These are phyloP conservation scores for Picea glauca DNA, from an alignment of 75 land plant genomes.

Conservation along the genomic window DNA sequence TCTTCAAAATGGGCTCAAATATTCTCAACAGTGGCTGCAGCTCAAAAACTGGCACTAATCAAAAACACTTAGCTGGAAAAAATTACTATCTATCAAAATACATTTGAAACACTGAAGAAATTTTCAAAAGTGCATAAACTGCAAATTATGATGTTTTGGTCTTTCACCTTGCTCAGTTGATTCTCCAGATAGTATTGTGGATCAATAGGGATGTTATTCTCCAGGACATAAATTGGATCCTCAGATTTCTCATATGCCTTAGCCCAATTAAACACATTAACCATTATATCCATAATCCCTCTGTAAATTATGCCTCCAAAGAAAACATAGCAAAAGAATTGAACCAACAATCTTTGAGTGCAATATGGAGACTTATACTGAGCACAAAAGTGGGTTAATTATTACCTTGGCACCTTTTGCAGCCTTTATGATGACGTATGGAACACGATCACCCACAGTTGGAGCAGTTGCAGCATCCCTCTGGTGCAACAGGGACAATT, in stretches of 20 bases:
- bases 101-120: background rate
- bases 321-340: background rate
- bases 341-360: background rate
- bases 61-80: background rate
- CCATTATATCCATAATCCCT: background rate
- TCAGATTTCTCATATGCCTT: conserved; percentile 99
- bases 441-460: conserved; percentile 97
- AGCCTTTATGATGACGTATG: conserved; percentile 96
- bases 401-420: conserved; percentile 97
- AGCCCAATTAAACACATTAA: background rate
- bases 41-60: background rate
- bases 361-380: background rate
- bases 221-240: conserved; percentile 97
- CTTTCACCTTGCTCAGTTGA: conserved; percentile 89
- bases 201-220: conserved; percentile 97
- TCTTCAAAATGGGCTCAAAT: conserved; percentile 94
- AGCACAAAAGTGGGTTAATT: background rate
- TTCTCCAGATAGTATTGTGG: conserved; percentile 94
- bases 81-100: background rate
- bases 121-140: background rate
- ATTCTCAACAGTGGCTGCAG: conserved; percentile 85
- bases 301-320: background rate
- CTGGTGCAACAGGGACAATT: conserved; percentile 29
- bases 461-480: conserved; percentile 99
- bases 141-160: background rate